Base-by-base conservation (phyloP, 768 basidiomycete genomes). In the Tephrocybe sp. region DNA sequence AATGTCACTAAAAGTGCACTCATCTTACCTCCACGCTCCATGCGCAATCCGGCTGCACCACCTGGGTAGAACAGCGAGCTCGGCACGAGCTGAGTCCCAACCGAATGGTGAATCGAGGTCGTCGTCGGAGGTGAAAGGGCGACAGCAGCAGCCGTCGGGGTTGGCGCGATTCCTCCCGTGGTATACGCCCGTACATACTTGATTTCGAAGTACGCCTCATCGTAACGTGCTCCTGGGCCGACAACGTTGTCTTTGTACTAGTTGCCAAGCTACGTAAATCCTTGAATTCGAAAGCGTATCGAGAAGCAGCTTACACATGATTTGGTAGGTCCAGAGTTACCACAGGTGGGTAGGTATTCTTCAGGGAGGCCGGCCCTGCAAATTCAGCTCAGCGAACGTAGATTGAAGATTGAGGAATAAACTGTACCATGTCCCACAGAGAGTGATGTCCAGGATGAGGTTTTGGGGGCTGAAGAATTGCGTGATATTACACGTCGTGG, bases 161-260 rank as follows among this genome's bases (percentile, higher is more conserved):
- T 63, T 3, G 65, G 65, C 6, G 54, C 60, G 20, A 51, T 10
- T 2, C 61, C 65, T 2, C 62, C 64, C 0, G 74, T 80, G 24
- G 62, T 64, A 38, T 68, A 70, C 6, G 68, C 65, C 15, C 83
- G 81, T 25, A 90, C 67, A 55, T 83, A 83, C 47, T 75, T 73
- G 60, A 90, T 73, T 65, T 88, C 85, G 58, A 88, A 90, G 66
- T 80, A 85, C 3, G 78, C 77, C 26, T 71, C 59, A 58, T 73
- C 64, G 58, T 71, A 78, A 48, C 68, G 67, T 34, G 59, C 63
- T 8, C 74, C 75, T 3, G 73, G 61, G 24, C 76, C 75, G 39
- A 77, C 68, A 14, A 81, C 78, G 54, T 77, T 79, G 60, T 79
- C 78, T 23, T 72, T 71, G 59, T 80, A 81, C 70, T 79, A 45